Evolutionary conservation across 2,329 filamentous ascomycete genomes (phyloP), one percentile per base, ranked within the genome.

Genomic region (Alternaria gansuensis): DNA sequence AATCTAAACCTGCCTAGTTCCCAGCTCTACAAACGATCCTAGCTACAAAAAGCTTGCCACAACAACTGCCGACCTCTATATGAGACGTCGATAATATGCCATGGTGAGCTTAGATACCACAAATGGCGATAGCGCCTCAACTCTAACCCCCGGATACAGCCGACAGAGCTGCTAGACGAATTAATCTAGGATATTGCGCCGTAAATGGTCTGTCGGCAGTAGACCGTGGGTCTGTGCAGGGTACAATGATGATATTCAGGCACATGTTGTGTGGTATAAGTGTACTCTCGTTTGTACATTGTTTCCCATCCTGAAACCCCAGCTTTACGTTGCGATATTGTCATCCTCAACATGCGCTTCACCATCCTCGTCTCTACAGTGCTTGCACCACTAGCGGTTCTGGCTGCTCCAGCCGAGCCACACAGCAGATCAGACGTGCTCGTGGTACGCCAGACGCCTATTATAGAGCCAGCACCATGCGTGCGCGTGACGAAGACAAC

Each of bases 391-490:
- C 17, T 68, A 0, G 46, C 57, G 7, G 46, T 54, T 5, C 43
- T 72, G 36, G 69, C 66, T 29, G 56, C 65, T 1, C 68, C 71
- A 28, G 17, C 41, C n/a, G 17, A 52, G 3, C 11, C 44, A 26
- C 31, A 50, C 31, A 17, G 40, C 46, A 34, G 33, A 13, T 45
- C 39, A 13, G 48, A 55, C 26, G 23, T 37, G 8, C 51, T 69
- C 4, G 55, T 29, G 2, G 11, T 24, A 2, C 68, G 66, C 13
- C 70, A 72, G 49, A 37, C 48, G 3, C 37, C 28, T 5, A 67
- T 68, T 7, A 34, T 54, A 5, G 73, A 73, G 50, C 72, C 72
- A 26, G 44, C 65, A 40, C 71, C 71, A 40, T 75, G 72, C 51
- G 59, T 65, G 9, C 64, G 66, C 44, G 52, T 62, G 28, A 45